Conservation (phyloP, 176 grass and related monocot genomes). For the Canna indica region DNA sequence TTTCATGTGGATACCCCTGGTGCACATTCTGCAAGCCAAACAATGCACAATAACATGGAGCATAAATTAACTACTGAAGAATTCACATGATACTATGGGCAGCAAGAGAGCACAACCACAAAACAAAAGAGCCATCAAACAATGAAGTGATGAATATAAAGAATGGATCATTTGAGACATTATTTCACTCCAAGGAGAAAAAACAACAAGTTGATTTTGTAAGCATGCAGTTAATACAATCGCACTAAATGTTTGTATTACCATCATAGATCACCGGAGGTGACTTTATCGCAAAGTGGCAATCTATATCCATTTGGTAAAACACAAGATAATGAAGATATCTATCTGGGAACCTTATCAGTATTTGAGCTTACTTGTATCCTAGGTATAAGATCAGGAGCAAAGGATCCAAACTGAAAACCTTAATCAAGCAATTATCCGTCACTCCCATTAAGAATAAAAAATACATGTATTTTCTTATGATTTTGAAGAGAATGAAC, state of each 20-base stretch:
- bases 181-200: background rate
- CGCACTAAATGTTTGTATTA: too few relatives aligned
- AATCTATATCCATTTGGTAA: too few relatives aligned
- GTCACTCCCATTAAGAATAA: background rate
- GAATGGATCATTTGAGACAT: background rate
- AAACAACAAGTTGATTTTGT: background rate
- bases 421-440: background rate
- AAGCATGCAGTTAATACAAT: too few relatives aligned
- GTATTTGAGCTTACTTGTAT: background rate
- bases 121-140: background rate
- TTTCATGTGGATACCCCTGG: conserved; percentile 74
- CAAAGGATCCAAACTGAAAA: background rate
- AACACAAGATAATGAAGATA: background rate
- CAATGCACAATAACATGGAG: background rate
- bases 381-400: background rate
- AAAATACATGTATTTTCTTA: background rate
- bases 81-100: background rate
- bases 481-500: background rate
- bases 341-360: background rate
- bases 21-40: conserved; percentile 59
- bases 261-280: too few relatives aligned
- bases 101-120: background rate
- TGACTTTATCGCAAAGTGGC: too few relatives aligned
- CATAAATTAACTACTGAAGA: background rate
- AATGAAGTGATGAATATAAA: background rate